phyloP scores from a whole-genome alignment of 2,329 filamentous ascomycete species.

The Hypoxylon sp. region DNA sequence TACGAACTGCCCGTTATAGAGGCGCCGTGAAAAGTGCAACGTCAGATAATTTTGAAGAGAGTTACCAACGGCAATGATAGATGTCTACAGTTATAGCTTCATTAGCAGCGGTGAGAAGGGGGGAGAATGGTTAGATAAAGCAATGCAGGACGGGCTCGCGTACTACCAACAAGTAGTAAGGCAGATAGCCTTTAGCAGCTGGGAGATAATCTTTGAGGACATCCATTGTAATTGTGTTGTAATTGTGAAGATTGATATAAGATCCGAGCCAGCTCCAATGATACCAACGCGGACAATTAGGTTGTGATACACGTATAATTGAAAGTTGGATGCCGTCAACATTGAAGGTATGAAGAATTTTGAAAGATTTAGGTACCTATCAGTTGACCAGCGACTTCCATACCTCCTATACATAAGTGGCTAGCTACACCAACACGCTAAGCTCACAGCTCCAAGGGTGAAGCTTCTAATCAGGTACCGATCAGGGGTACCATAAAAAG shows the following conservation, averaged over 20 bases:
- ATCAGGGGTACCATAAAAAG: neutral
- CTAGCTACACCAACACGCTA: neutral
- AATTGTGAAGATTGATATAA: neutral
- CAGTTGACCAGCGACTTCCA: neutral
- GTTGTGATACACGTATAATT: neutral
- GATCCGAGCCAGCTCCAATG: neutral
- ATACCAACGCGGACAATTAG: neutral
- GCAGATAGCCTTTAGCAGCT: conserved; percentile 65
- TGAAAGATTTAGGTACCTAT: no score
- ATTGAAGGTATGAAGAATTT: conserved; percentile 9
- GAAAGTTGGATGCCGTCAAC: conserved; percentile 10
- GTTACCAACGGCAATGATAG: conserved; percentile 85
- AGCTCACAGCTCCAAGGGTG: neutral
- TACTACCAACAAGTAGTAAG: conserved; percentile 71
- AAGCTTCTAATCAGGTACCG: neutral
- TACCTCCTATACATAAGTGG: no score
- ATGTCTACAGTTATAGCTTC: conserved; percentile 73
- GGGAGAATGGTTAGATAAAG: neutral
- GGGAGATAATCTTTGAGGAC: conserved; percentile 60
- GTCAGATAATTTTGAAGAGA: conserved; percentile 86
- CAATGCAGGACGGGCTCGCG: conserved; percentile 44
- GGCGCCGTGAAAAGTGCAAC: conserved; percentile 83
- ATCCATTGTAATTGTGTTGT: no score
- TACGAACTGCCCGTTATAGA: conserved; percentile 80
- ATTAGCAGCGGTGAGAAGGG: neutral